Percentiles rank a stretch among this genome's conserved stretches.
Evolutionary conservation across 2,329 filamentous ascomycete species (phyloP).

Genomic region (Arthrobotrys sphaeroides): DNA sequence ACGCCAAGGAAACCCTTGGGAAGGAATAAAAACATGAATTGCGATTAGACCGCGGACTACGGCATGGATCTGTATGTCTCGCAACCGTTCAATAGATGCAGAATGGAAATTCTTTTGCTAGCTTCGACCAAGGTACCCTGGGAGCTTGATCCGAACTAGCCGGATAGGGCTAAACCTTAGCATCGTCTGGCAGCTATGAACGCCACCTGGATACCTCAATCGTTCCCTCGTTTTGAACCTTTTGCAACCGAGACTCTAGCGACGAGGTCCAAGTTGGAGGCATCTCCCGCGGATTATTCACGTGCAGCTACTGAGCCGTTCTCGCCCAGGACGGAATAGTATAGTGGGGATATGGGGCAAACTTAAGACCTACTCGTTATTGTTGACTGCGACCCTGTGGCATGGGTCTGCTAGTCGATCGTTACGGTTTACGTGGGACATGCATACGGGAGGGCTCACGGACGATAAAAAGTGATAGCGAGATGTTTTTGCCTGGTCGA

Average conservation of each 20-base stretch:
- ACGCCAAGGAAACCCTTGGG: background rate
- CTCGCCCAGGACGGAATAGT: slow-evolving; percentile 14
- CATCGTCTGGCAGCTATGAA: background rate
- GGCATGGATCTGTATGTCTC: too few relatives aligned
- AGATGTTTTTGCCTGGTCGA: background rate
- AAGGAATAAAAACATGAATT: background rate
- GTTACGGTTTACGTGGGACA: background rate
- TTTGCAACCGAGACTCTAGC: slow-evolving; percentile 13
- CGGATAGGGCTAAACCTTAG: background rate
- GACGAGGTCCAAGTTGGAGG: background rate
- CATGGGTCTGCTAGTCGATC: background rate
- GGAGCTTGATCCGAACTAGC: background rate
- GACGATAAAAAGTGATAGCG: background rate
- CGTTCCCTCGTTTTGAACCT: background rate
- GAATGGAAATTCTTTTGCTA: background rate
- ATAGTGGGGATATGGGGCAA: slow-evolving; percentile 30
- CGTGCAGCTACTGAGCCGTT: slow-evolving; percentile 26
- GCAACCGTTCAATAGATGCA: background rate
- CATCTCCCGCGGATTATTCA: background rate
- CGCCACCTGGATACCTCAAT: background rate
- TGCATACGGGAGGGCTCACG: background rate
- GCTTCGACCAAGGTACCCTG: background rate
- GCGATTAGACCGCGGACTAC: background rate
- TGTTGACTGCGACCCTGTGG: background rate
- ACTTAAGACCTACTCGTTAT: slow-evolving; percentile 8